Conservation (phyloP, 768 basidiomycete genomes). For the Solioccasus polychromus region DNA sequence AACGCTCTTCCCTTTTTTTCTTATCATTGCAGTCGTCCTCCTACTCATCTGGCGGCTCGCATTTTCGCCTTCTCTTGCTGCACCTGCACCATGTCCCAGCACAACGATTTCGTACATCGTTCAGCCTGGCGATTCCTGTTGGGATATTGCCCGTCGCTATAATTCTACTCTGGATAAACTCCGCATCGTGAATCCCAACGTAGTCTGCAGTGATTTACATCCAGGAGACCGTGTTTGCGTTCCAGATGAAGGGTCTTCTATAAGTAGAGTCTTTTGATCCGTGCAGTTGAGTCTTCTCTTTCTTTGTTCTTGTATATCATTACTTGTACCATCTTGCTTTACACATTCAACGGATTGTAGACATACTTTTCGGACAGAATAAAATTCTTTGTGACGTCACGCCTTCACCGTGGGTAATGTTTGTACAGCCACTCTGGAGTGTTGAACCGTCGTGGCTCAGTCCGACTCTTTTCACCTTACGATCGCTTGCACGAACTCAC, state of each 20-base stretch:
- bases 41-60: conserved; percentile 64
- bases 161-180: conserved; percentile 52
- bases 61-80: conserved; percentile 32
- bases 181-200: conserved; percentile 47
- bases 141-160: conserved; percentile 52
- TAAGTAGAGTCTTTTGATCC: conserved; percentile 27
- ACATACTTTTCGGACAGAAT: too few species aligned
- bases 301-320: conserved; percentile 8
- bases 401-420: conserved; percentile 10
- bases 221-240: conserved; percentile 62
- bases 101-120: conserved; percentile 45
- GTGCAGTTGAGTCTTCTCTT: background rate
- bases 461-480: conserved; percentile 9
- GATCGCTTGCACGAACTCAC: conserved; percentile 28
- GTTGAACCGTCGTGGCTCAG: conserved; percentile 22
- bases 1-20: conserved; percentile 69
- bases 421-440: conserved; percentile 20
- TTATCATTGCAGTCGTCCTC: conserved; percentile 60
- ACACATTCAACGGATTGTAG: background rate
- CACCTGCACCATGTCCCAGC: conserved; percentile 30
- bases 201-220: conserved; percentile 56
- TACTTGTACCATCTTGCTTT: conserved; percentile 20
- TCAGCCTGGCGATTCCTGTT: conserved; percentile 62
- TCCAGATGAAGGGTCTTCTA: conserved; percentile 40
- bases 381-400: conserved; percentile 21